Percentiles rank a stretch among this genome's conserved stretches.
Conservation (phyloP, 306 rosid genomes). For the Quercus alba region DNA sequence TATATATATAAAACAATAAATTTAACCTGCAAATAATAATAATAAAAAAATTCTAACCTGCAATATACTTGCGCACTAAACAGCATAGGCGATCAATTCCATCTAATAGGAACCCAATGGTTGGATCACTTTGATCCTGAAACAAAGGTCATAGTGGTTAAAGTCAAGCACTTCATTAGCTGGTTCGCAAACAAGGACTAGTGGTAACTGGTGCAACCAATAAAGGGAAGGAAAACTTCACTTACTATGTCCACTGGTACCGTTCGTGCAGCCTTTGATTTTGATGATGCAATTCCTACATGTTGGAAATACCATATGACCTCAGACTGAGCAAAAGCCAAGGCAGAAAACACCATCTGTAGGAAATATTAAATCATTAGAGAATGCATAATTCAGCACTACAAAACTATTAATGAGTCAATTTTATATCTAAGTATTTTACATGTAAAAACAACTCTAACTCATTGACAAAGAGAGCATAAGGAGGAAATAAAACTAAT, state of each 20-base stretch:
- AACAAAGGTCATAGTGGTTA: slow-evolving; percentile 22
- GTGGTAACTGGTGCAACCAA: slow-evolving; percentile 8
- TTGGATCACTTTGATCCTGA: slow-evolving; percentile 98
- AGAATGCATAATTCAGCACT: slow-evolving; percentile 1
- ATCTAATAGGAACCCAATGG: slow-evolving; percentile 88
- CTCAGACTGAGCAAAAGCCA: slow-evolving; percentile 98
- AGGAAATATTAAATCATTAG: slow-evolving; percentile 30
- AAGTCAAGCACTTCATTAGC: slow-evolving; percentile 32
- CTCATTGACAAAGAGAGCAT: background rate
- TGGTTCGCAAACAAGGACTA: slow-evolving; percentile 8
- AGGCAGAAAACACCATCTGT: slow-evolving; percentile 99
- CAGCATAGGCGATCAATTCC: slow-evolving; percentile 95
- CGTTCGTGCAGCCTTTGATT: slow-evolving; percentile 70
- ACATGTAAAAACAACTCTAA: background rate
- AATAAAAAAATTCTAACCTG: slow-evolving; percentile 27
- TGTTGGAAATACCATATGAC: slow-evolving; percentile 96
- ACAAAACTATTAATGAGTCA: background rate
- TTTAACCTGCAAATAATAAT: slow-evolving; percentile 30
- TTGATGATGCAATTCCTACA: slow-evolving; percentile 86
- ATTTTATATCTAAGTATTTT: background rate
- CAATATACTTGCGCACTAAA: slow-evolving; percentile 91
- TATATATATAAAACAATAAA: slow-evolving; percentile 1
- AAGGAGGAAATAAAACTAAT: background rate
- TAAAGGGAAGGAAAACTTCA: slow-evolving; percentile 21
- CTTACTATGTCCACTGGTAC: slow-evolving; percentile 85